These are phyloP conservation scores for Allium fistulosum DNA, from an alignment of 106 monocot genomes.

Conservation along the genomic window DNA sequence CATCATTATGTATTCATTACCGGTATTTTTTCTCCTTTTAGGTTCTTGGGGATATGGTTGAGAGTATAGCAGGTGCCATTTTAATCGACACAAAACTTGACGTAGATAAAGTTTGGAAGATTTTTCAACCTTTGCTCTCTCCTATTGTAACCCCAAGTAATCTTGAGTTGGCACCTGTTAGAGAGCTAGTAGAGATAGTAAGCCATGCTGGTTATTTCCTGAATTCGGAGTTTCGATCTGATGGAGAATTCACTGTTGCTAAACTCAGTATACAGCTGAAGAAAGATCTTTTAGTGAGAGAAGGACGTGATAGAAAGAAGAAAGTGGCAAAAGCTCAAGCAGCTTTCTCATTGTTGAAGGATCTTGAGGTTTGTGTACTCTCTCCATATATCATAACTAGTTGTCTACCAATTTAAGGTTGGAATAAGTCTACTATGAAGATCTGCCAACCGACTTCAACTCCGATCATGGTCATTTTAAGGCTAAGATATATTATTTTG, in stretches of 20 bases:
- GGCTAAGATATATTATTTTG: not conserved
- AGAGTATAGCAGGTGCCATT: slow-evolving; percentile 91
- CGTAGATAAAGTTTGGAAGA: slow-evolving; percentile 54
- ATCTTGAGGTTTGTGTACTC: slow-evolving; percentile 55
- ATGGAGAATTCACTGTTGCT: slow-evolving; percentile 40
- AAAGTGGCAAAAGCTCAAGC: slow-evolving; percentile 80
- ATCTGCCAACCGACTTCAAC: not conserved
- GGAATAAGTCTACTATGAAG: not conserved
- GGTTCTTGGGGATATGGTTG: slow-evolving; percentile 89
- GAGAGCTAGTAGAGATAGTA: slow-evolving; percentile 65
- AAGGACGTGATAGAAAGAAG: slow-evolving; percentile 36
- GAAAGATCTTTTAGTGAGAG: slow-evolving; percentile 34
- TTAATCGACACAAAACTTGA: slow-evolving; percentile 66
- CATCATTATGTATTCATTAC: too few relatives aligned
- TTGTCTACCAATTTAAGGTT: slow-evolving; percentile 29
- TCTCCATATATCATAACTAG: not conserved
- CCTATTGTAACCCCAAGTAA: slow-evolving; percentile 83
- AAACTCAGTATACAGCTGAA: slow-evolving; percentile 64
- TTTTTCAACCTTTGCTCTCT: slow-evolving; percentile 71
- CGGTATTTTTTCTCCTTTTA: slow-evolving; percentile 12
- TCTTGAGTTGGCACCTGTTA: slow-evolving; percentile 60
- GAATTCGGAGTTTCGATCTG: slow-evolving; percentile 19
- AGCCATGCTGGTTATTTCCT: slow-evolving; percentile 60
- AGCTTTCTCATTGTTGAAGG: slow-evolving; percentile 58
- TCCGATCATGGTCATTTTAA: not conserved